Percentiles rank a stretch among this genome's conserved stretches.
Conservation (phyloP, 306 rosid species). For the Urtica urens region DNA sequence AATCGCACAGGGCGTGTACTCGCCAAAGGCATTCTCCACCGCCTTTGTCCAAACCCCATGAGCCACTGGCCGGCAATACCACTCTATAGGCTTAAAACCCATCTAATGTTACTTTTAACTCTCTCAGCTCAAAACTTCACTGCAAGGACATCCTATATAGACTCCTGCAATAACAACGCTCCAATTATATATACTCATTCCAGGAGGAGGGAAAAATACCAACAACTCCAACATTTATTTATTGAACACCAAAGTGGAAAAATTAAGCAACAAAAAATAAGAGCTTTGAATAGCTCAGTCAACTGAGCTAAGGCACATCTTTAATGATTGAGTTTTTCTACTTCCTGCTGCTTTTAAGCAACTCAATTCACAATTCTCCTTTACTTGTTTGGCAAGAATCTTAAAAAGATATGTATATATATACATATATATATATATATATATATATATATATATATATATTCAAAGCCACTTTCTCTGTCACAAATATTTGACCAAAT, state of each 20-base stretch:
- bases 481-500: not conserved
- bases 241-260: not conserved
- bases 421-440: not conserved
- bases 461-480: not conserved
- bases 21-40: constrained; percentile 78
- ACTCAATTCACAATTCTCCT: not conserved
- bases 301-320: not conserved
- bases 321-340: not conserved
- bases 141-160: constrained; percentile 9
- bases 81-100: constrained; percentile 59
- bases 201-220: not conserved
- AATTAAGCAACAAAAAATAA: not conserved
- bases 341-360: not conserved
- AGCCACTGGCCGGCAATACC: constrained; percentile 80
- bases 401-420: not conserved
- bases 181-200: not conserved
- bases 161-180: not conserved
- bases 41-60: constrained; percentile 66
- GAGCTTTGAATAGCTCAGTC: not conserved
- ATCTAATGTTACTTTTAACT: constrained; percentile 21
- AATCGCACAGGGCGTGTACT: constrained; percentile 72
- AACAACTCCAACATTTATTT: not conserved
- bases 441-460: not conserved
- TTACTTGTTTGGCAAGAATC: not conserved
- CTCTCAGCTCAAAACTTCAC: constrained; percentile 1